Conservation (phyloP, 495 filamentous ascomycete genomes). For the Evansstolkia leycettana region DNA sequence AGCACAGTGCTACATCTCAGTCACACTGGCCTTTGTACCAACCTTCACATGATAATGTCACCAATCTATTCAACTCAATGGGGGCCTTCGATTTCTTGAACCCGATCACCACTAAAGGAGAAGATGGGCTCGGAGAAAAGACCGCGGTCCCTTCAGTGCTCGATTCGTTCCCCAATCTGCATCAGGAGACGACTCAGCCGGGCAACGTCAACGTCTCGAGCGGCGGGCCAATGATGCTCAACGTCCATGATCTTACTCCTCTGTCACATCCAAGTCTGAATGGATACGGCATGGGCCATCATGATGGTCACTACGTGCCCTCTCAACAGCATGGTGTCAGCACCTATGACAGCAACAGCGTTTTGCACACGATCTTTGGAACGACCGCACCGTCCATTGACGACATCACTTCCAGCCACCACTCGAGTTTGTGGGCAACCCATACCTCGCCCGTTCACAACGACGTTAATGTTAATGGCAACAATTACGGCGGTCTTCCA, state of each 20-base stretch:
- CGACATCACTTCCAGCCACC: constrained; percentile 22
- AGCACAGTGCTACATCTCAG: constrained; percentile 17
- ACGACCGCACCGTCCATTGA: constrained; percentile 23
- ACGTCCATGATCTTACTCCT: constrained; percentile 25
- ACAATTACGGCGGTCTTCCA: constrained; percentile 24
- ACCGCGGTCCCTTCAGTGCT: constrained; percentile 28
- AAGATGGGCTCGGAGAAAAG: constrained; percentile 28
- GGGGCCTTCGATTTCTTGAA: constrained; percentile 25
- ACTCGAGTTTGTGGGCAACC: constrained; percentile 21
- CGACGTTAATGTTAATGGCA: constrained; percentile 17
- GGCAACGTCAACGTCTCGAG: constrained; percentile 17
- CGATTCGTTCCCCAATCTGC: constrained; percentile 25
- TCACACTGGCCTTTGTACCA: constrained; percentile 28
- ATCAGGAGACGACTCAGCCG: constrained; percentile 22
- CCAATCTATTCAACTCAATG: constrained; percentile 24
- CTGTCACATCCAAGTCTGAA: constrained; percentile 21
- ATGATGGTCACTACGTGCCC: constrained; percentile 26
- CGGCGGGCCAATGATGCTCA: constrained; percentile 25
- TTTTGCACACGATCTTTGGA: constrained; percentile 23
- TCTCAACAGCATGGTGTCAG: constrained; percentile 18
- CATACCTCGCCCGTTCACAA: constrained; percentile 21
- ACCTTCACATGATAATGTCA: constrained; percentile 23
- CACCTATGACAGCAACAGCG: constrained; percentile 25
- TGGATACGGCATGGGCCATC: constrained; percentile 21
- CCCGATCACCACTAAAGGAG: constrained; percentile 21